Base-by-base conservation (phyloP, 108 stramenopile species). In the Bacterosira constricta region DNA sequence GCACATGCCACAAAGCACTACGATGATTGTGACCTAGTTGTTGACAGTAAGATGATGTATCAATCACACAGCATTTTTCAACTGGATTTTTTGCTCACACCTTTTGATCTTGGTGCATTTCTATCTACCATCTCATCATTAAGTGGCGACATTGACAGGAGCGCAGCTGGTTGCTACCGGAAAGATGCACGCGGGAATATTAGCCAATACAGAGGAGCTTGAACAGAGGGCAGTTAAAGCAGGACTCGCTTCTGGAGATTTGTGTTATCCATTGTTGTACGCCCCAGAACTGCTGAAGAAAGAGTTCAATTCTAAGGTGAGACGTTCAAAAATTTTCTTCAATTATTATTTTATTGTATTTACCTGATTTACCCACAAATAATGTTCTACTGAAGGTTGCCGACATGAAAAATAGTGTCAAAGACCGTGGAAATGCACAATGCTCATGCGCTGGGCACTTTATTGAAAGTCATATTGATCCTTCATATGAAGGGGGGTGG, bases 121-220 rank as follows among this genome's bases (percentile, higher is more conserved):
- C 51, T 52, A 17, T 52, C n/a, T 52, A 12, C 21, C 8, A 21
- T 17, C 51, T 29, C 45, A 84, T 44, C 32, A 86, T 18, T 85
- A 93, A 56, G 89, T 96, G 88, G 93, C 93, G 8, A 96, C 96
- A 1, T 78, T 96, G 31, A 96, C 96, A 0, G 96, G 96, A 1
- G 96, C 96, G 21, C 96, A 96, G 54, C 62, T 88, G 25, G 63
- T 92, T 17, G 62, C 89, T 6, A 96, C 96, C 17, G 96, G 94
- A 0, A 77, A 82, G 44, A 52, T 72, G 5, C 89, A 90, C 63
- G 92, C 88, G 7, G 92, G 86, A 23, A 65, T 95, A 18, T 87
- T 90, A 41, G 77, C 83, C 36, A 93, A 93, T 68, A 61, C 75
- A 20, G 84, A 86, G 38, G 86, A 77, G 13, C 64, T 95, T 36